phyloP scores from a whole-genome alignment of 148 eudicot species.

The Vaccinium myrtillus region DNA sequence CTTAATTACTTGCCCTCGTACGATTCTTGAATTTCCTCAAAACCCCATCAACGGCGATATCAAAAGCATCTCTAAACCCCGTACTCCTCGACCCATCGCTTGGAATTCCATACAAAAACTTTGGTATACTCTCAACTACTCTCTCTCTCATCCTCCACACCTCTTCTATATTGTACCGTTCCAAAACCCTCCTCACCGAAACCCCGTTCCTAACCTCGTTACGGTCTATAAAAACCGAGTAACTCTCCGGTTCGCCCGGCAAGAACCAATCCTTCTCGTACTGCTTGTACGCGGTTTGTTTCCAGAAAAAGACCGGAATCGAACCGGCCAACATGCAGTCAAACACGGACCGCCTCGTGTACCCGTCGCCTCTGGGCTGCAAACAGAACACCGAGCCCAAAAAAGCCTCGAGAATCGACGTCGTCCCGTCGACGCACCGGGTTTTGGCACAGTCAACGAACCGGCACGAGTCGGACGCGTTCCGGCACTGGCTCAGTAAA shows the following conservation, averaged over 20 bases:
- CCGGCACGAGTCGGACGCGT: slow-evolving; percentile 50
- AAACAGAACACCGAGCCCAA: slow-evolving; percentile 74
- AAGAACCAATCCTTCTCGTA: slow-evolving; percentile 64
- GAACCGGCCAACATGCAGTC: slow-evolving; percentile 97
- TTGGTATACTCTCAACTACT: slow-evolving; percentile 74
- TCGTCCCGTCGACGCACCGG: slow-evolving; percentile 53
- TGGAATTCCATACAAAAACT: slow-evolving; percentile 55
- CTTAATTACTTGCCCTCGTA: no score
- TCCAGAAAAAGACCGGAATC: slow-evolving; percentile 90
- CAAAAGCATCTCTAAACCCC: slow-evolving; percentile 69
- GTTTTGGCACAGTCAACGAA: slow-evolving; percentile 64
- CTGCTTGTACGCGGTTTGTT: slow-evolving; percentile 69
- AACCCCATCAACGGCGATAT: slow-evolving; percentile 75
- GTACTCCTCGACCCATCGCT: slow-evolving; percentile 35
- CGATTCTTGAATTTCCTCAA: slow-evolving; percentile 43
- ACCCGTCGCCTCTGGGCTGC: slow-evolving; percentile 88
- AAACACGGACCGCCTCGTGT: slow-evolving; percentile 74
- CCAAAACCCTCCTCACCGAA: slow-evolving; percentile 48
- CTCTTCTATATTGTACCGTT: slow-evolving; percentile 44
- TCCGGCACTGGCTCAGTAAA: slow-evolving; percentile 55
- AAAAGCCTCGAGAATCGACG: slow-evolving; percentile 59
- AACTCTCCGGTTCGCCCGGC: slow-evolving; percentile 69
- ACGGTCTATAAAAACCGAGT: slow-evolving; percentile 86
- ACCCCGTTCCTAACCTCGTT: slow-evolving; percentile 67
- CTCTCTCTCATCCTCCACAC: slow-evolving; percentile 69